Percentiles rank a stretch among this genome's conserved stretches.
Conservation (phyloP, 148 eudicot species). For the Dianthus caryophyllus region DNA sequence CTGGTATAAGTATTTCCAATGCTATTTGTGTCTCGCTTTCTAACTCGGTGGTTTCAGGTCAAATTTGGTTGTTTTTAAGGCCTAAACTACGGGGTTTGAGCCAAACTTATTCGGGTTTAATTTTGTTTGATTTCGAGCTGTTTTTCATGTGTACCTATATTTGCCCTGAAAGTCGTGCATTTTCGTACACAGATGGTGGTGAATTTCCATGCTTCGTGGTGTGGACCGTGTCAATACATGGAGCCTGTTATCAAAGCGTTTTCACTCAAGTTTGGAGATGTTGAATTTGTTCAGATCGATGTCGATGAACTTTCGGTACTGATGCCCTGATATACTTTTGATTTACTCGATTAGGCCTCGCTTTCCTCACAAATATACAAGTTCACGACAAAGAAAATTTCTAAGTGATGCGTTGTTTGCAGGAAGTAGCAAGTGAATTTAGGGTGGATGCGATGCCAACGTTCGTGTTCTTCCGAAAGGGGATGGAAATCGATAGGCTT, state of each 20-base stretch:
- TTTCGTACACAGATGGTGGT: constrained; percentile 21
- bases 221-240: constrained; percentile 68
- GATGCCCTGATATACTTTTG: background rate
- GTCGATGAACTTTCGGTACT: constrained; percentile 74
- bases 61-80: too few species aligned
- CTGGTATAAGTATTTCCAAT: constrained; percentile 32
- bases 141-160: too few species aligned
- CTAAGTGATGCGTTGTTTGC: background rate
- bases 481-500: constrained; percentile 44
- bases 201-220: constrained; percentile 86
- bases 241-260: constrained; percentile 55
- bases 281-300: constrained; percentile 74
- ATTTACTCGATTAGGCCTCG: too few species aligned
- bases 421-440: constrained; percentile 50
- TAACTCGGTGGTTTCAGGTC: background rate
- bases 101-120: too few species aligned
- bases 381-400: too few species aligned
- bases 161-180: too few species aligned
- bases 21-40: background rate
- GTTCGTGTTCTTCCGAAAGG: constrained; percentile 40
- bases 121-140: too few species aligned
- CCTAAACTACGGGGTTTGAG: too few species aligned
- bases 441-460: constrained; percentile 51
- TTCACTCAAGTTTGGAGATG: constrained; percentile 54
- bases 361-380: too few species aligned